These are phyloP conservation scores for Cucumis cinereus DNA, from an alignment of 306 rosid genomes.

Conservation along the genomic window DNA sequence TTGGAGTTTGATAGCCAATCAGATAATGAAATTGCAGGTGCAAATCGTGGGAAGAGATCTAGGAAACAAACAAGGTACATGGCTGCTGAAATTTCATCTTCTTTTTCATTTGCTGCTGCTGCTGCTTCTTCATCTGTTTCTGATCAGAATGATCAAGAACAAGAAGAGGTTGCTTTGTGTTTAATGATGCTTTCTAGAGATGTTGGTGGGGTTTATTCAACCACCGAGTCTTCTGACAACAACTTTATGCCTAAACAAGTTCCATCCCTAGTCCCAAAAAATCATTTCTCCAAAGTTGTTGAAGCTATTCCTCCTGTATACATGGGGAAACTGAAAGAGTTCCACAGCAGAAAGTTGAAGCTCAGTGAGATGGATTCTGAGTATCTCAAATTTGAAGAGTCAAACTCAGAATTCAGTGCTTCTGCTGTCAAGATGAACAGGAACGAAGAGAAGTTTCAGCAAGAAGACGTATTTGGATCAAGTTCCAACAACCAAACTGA, in stretches of 20 bases:
- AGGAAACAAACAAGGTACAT: slow-evolving; percentile 50
- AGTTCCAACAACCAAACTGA: slow-evolving; percentile 18
- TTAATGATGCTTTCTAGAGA: slow-evolving; percentile 86
- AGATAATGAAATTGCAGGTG: slow-evolving; percentile 49
- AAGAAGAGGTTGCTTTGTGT: slow-evolving; percentile 82
- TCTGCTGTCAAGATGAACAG: slow-evolving; percentile 5
- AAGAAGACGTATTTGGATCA: slow-evolving; percentile 16
- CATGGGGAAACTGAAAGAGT: slow-evolving; percentile 17
- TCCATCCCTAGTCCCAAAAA: slow-evolving; percentile 30
- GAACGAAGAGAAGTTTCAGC: slow-evolving; percentile 15
- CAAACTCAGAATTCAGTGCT: slow-evolving; percentile 11
- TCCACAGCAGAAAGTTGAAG: slow-evolving; percentile 15
- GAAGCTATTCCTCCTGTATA: slow-evolving; percentile 3
- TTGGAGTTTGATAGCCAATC: slow-evolving; percentile 48
- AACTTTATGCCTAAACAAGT: slow-evolving; percentile 29
- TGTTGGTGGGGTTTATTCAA: slow-evolving; percentile 27
- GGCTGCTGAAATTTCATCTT: slow-evolving; percentile 23
- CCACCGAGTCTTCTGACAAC: slow-evolving; percentile 50
- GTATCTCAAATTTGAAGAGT: slow-evolving; percentile 15
- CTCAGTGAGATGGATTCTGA: slow-evolving; percentile 17
- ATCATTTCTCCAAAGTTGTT: slow-evolving; percentile 15
- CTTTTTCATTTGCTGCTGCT: slow-evolving; percentile 27
- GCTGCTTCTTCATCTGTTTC: slow-evolving; percentile 48
- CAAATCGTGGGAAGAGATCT: slow-evolving; percentile 43
- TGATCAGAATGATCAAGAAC: slow-evolving; percentile 60